Percentiles rank a stretch among this genome's conserved stretches.
These are phyloP conservation scores for Cyclotella sp. DNA, from an alignment of 108 stramenopile genomes.

Conservation along the genomic window DNA sequence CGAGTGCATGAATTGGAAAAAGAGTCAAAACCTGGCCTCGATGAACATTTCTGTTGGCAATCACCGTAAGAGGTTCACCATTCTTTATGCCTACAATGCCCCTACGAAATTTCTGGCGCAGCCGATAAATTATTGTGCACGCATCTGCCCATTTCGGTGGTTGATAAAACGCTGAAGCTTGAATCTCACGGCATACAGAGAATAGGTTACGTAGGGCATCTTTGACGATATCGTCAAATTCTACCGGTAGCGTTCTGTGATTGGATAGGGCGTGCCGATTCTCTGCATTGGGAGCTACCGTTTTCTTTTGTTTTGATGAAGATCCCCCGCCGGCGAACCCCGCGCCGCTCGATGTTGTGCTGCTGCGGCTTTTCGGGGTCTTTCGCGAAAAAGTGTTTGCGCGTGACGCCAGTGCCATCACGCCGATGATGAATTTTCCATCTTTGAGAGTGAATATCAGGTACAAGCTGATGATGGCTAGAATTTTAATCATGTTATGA, in stretches of 20 bases:
- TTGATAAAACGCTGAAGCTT: background rate
- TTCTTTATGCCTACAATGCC: background rate
- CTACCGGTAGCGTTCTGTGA: background rate
- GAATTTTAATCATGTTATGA: background rate
- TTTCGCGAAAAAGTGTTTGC: background rate
- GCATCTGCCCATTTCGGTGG: background rate
- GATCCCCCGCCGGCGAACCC: no score
- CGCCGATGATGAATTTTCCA: background rate
- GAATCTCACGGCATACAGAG: background rate
- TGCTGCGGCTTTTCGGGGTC: no score
- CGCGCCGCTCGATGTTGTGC: no score
- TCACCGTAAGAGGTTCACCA: background rate
- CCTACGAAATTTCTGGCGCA: no score
- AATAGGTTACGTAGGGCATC: background rate
- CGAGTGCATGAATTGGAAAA: constrained; percentile 40
- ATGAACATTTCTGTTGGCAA: constrained; percentile 14
- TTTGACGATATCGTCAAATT: background rate
- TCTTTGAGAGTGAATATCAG: background rate
- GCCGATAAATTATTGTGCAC: background rate
- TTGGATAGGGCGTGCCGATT: background rate
- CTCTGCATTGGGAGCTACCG: no score
- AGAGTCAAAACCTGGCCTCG: constrained; percentile 32
- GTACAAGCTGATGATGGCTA: background rate
- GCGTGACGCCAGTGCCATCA: background rate
- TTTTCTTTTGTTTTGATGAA: no score